A percentile compares a stretch with the other conserved stretches of the same genome.
Evolutionary conservation across 2,329 filamentous ascomycete genomes (phyloP).

Genomic region (Didymella keratinophila): DNA sequence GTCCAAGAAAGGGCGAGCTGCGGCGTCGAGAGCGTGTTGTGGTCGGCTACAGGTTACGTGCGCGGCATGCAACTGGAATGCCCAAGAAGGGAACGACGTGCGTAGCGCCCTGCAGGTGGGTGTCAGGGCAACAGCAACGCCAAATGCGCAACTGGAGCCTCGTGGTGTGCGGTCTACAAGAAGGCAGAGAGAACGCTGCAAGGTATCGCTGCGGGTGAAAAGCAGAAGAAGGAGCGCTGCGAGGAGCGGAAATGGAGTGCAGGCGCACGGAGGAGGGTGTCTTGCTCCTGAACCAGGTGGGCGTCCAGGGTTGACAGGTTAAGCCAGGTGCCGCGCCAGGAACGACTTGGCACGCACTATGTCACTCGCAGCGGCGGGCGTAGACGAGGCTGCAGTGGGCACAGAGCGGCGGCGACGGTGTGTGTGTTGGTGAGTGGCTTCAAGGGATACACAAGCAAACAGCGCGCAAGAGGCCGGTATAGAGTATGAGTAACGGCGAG

Average conservation of each 20-base stretch:
- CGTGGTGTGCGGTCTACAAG: conserved; percentile 5
- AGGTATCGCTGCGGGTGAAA: conserved; percentile 35
- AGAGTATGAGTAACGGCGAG: neutral
- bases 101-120: conserved; percentile 25
- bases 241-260: conserved; percentile 18
- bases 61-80: conserved; percentile 44
- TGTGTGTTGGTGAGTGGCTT: neutral
- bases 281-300: conserved; percentile 13
- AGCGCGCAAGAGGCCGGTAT: neutral
- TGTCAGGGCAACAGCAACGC: conserved; percentile 40
- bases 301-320: conserved; percentile 20
- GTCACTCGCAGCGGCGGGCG: conserved; percentile 11
- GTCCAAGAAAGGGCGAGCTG: conserved; percentile 27
- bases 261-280: conserved; percentile 18
- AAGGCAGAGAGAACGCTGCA: conserved; percentile 30
- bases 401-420: neutral
- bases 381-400: conserved; percentile 1
- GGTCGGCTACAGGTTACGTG: conserved; percentile 10
- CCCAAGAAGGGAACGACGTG: conserved; percentile 30
- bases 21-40: conserved; percentile 18
- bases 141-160: conserved; percentile 22
- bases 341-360: conserved; percentile 20
- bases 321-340: conserved; percentile 19
- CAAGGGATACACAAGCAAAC: conserved; percentile 1
- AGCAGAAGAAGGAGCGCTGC: conserved; percentile 26